Base-by-base conservation (phyloP, 2,329 filamentous ascomycete species). In the Fusarium sp. region DNA sequence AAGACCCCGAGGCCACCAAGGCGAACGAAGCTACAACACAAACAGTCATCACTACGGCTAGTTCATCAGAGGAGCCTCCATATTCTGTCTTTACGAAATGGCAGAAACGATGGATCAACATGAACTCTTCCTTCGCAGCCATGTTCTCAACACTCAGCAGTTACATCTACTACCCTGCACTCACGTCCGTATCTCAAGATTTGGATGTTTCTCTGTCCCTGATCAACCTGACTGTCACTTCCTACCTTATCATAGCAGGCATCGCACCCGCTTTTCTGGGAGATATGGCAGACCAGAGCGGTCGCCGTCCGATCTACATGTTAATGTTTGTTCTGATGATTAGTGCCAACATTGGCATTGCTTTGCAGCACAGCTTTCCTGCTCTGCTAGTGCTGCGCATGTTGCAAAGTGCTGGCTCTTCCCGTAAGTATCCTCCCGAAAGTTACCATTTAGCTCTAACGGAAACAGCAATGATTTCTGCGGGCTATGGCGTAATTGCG, bases 281-380 rank as follows among this genome's bases (percentile, higher is more conserved):
- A 3, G 87, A 88, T 59, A 85, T 90, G 33, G 87, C 86, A 1
- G 89, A 91, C 72, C 83, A 82, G 62, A 82, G 85, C 6, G 89
- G 89, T 3, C 84, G 88, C 27, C 83, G 88, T 12, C 88, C 88
- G 0, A 87, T 88, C 1, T 89, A 88, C 68, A 81, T 90, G 14
- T 78, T 89, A 20, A 83, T 84, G 40, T 87, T 90, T 58, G 68
- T 79, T 22, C 84, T 90, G 16, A 89, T 88, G 72, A 75, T 89
- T 2, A 79, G 81, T 20, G 87, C 87, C 4, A 67, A 67, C 22
- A 31, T 71, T 5, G 69, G 61, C 5, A 67, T 69, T 17, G 65
- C 68, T 14, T 27, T 31, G 12, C 38, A 53, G 27, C 60, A 24
- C 4, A 51, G 62, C 2, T 69, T 63, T 38, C 31, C 20, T 17